Evolutionary conservation across 2,329 filamentous ascomycete genomes (phyloP).

Genomic region (Paecilomyces formosus): DNA sequence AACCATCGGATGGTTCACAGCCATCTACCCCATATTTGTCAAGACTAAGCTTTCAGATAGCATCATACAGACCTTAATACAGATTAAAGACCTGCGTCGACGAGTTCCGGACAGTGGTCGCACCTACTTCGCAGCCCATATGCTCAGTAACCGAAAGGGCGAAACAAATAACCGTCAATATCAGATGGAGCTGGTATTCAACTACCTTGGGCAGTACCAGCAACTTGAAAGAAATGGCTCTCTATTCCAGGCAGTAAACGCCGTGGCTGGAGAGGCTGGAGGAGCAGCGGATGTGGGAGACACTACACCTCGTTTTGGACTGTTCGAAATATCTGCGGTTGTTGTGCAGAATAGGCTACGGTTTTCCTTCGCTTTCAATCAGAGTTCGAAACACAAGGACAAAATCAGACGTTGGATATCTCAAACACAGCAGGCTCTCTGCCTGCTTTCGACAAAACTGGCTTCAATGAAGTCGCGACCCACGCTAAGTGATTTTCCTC

Average conservation of each 20-base stretch:
- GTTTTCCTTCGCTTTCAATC: conserved; percentile 46
- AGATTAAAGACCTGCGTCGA: conserved; percentile 33
- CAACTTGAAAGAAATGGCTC: conserved; percentile 39
- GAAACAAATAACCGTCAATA: conserved; percentile 27
- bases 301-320: conserved; percentile 38
- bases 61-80: conserved; percentile 23
- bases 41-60: conserved; percentile 15
- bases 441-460: conserved; percentile 19
- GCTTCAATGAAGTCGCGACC: conserved; percentile 14
- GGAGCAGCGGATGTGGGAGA: conserved; percentile 40
- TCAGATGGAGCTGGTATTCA: conserved; percentile 39
- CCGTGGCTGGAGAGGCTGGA: conserved; percentile 41
- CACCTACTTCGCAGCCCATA: conserved; percentile 28
- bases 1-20: conserved; percentile 47
- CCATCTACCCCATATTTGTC: conserved; percentile 38
- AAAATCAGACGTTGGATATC: conserved; percentile 38
- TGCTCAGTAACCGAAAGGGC: conserved; percentile 21
- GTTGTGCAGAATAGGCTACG: conserved; percentile 40
- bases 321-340: conserved; percentile 48
- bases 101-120: conserved; percentile 30
- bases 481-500: conserved; percentile 39
- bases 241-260: conserved; percentile 37
- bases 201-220: conserved; percentile 32
- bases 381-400: conserved; percentile 39
- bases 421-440: conserved; percentile 27